Evolutionary conservation across 306 rosid species (phyloP), one percentile per base, ranked within the genome.

Genomic region (Citrullus mucosospermus): DNA sequence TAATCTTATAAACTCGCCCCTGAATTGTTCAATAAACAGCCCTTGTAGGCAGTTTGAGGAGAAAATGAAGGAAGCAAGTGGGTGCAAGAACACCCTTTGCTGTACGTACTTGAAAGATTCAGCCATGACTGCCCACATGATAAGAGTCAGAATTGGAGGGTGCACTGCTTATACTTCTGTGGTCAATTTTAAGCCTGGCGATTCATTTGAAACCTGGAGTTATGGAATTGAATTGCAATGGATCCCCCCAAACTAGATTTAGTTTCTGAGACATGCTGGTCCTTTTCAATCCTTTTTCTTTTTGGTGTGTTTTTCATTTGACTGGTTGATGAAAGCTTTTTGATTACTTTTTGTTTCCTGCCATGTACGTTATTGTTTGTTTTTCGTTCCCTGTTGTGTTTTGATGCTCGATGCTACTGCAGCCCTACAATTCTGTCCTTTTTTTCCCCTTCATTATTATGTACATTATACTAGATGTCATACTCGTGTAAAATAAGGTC

Each of bases 181-280:
- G 78, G 96, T 93, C 16, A 81, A 85, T 85, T 83, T 85, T 34
- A 81, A 78, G 44, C 79, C 85, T 59, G 81, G 71, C 54, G 89
- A 85, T 34, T 77, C 94, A 60, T 38, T 88, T 79, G 80, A 86
- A 25, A 77, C 88, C 28, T 93, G 98, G 98, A 88, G 75, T 48
- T 93, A 88, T 87, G 98, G 96, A 80, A 81, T 93, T 85, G 96
- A 90, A 89, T 76, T 93, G 18, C 98, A 93, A 62, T 90, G 96
- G 97, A 6, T 84, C 58, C 83, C 93, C 39, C 86, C 93, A 56
- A 82, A 81, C 51, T 86, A 80, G 81, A 11, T 6, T 77, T 6
- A 17, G 18, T 18, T 68, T 68, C 53, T 38, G 15, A 51, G 73
- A 38, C 8, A 67, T 67, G 74, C 51, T 67, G 74, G 4, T 39